These are phyloP conservation scores for Lecanicillium sp. DNA, from an alignment of 2,329 filamentous ascomycete genomes.

Conservation along the genomic window DNA sequence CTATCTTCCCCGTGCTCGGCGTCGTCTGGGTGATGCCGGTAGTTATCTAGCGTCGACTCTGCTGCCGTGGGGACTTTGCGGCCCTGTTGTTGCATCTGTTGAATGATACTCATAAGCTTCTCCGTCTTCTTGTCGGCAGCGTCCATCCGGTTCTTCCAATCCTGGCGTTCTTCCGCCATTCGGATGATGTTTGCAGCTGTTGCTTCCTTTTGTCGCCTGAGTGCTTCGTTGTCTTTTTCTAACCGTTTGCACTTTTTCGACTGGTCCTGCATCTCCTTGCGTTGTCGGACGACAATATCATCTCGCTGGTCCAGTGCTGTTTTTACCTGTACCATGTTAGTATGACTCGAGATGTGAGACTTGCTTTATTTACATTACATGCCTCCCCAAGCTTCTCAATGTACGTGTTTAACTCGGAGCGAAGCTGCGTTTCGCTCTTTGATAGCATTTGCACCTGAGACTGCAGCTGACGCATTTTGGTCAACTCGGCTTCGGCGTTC, in stretches of 20 bases:
- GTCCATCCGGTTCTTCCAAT: constrained; percentile 63
- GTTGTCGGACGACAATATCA: constrained; percentile 3
- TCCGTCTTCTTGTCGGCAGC: constrained; percentile 66
- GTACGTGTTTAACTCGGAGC: constrained; percentile 95
- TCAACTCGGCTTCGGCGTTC: constrained; percentile 72
- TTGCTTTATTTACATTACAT: constrained; percentile 22
- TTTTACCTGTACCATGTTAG: constrained; percentile 3
- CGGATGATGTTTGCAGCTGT: constrained; percentile 93
- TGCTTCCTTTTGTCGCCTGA: constrained; percentile 88
- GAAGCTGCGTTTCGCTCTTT: constrained; percentile 87
- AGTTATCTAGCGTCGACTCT: constrained; percentile 53
- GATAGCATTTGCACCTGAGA: constrained; percentile 91
- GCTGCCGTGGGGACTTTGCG: constrained; percentile 65
- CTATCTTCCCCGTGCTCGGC: constrained; percentile 49
- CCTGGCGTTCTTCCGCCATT: constrained; percentile 93
- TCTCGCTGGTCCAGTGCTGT: constrained; percentile 11
- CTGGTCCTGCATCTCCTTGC: constrained; percentile 99
- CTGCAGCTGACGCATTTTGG: constrained; percentile 77
- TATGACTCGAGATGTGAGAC: no score
- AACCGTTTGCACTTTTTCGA: constrained; percentile 96
- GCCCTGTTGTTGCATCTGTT: constrained; percentile 93
- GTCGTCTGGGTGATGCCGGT: constrained; percentile 36
- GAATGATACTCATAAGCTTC: constrained; percentile 89
- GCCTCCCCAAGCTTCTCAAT: constrained; percentile 99
- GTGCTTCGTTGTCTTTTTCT: constrained; percentile 89